A percentile compares a stretch with the other conserved stretches of the same genome.
phyloP scores from a whole-genome alignment of 116 monocot species.

The Iris pallida region DNA sequence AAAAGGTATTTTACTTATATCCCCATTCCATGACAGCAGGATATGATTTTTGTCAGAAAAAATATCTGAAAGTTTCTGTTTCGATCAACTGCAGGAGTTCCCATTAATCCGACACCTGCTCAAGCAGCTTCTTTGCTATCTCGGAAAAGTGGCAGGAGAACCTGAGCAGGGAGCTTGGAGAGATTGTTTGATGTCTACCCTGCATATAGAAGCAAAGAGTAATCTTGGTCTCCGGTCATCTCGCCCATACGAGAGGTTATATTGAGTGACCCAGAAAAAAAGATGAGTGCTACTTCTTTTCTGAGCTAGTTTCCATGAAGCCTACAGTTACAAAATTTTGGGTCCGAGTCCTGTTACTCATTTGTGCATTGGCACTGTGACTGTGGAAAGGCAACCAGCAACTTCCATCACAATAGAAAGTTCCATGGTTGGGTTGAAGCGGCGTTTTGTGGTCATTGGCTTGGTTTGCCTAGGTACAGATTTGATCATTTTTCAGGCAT shows the following conservation, averaged over 20 bases:
- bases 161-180: not conserved
- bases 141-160: slow-evolving; percentile 17
- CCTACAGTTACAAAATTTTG: too few species aligned
- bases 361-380: too few species aligned
- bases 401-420: too few species aligned
- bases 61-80: not conserved
- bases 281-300: too few species aligned
- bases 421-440: too few species aligned
- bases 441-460: too few species aligned
- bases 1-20: slow-evolving; percentile 14
- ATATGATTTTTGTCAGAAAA: not conserved
- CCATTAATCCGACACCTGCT: slow-evolving; percentile 33
- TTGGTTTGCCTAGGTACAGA: too few species aligned
- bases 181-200: not conserved
- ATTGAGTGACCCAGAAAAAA: too few species aligned
- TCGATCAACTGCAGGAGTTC: slow-evolving; percentile 29
- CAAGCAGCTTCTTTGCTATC: slow-evolving; percentile 35
- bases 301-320: too few species aligned
- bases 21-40: not conserved
- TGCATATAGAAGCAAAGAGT: not conserved
- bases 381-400: too few species aligned
- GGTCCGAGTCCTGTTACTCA: too few species aligned
- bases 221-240: not conserved
- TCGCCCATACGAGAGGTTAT: not conserved
- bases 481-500: too few species aligned